Evolutionary conservation across 225 moss, liverwort and hornwort genomes (phyloP), one percentile per base, ranked within the genome.

Genomic region (Rhytidiadelphus loreus): DNA sequence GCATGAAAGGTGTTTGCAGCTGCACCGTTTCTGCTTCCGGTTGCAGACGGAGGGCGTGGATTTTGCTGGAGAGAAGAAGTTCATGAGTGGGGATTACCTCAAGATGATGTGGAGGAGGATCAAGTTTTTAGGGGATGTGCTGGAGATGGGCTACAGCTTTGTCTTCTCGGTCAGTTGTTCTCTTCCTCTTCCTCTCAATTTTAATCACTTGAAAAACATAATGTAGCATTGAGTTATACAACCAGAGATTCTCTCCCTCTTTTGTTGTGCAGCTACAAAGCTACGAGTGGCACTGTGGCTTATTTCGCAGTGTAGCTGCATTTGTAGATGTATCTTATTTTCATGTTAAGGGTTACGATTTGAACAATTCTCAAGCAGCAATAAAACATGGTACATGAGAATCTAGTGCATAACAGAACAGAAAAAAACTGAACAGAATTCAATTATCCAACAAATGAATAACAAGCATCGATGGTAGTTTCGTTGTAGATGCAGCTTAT

Each of bases 31-130:
- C 68, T 98, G 98, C 89, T 97, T 93, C 86, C 83, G 91, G 13
- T 58, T 98, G 76, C 91, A 91, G 65, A 97, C 96, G 14, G 94
- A 91, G 61, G 97, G 97, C 30, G 94, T 97, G 8, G 94, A 98
- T 56, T 98, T 97, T 57, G 90, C 96, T 18, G 95, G 91, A 5
- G 97, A 97, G 92, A 98, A 98, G 88, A 92, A 73, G 30, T 98
- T 97, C 85, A 97, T 98, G 98, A 94, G 92, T 57, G 88, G 69
- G 70, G 98, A 95, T 88, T 98, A 95, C 78, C 83, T 98, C 84
- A 95, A 94, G 87, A 98, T 98, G 98, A 98, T 97, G 97, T 98
- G 98, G 98, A 92, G 96, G 85, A 87, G 98, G 80, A 91, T 98
- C 80, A 89, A 91, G 28, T 94, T 98, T 77, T 78, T 97, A 84